These are phyloP conservation scores for Vanderwaltozyma yarrowii DNA, from an alignment of 805 yeast species.

Conservation along the genomic window DNA sequence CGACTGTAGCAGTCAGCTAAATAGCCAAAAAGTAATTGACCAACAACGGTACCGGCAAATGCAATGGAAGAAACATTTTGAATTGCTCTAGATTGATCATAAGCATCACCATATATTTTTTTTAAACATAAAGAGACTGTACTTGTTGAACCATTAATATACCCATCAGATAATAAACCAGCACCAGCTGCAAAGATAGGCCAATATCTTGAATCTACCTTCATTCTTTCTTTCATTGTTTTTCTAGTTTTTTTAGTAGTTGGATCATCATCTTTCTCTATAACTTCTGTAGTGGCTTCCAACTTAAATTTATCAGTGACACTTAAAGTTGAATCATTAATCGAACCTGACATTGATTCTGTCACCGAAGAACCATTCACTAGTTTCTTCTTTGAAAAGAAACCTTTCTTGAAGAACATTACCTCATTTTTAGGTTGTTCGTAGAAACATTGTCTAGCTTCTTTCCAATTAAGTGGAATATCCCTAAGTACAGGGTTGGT, in stretches of 20 bases:
- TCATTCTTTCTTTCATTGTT: no score
- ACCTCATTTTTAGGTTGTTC: no score
- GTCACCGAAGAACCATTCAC: no score
- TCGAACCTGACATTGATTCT: no score
- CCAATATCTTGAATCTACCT: slow-evolving; percentile 34
- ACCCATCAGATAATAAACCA: slow-evolving; percentile 89
- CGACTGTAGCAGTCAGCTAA: slow-evolving; percentile 73
- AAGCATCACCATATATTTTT: slow-evolving; percentile 53
- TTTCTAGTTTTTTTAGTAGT: no score
- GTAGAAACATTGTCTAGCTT: no score
- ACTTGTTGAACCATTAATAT: slow-evolving; percentile 75
- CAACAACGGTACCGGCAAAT: slow-evolving; percentile 85
- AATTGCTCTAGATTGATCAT: slow-evolving; percentile 56
- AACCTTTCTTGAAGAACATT: no score
- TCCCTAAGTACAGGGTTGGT: no score
- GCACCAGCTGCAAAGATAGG: slow-evolving; percentile 81
- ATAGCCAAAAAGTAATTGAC: slow-evolving; percentile 73
- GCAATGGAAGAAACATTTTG: slow-evolving; percentile 80
- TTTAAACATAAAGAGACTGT: slow-evolving; percentile 65
- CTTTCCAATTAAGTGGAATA: no score
- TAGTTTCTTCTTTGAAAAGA: no score
- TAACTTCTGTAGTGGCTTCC: background rate
- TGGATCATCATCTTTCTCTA: background rate
- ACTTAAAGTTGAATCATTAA: no score
- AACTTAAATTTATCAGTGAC: no score